These are phyloP conservation scores for Phoma sp. DNA, from an alignment of 2,329 filamentous ascomycete species.

Conservation along the genomic window DNA sequence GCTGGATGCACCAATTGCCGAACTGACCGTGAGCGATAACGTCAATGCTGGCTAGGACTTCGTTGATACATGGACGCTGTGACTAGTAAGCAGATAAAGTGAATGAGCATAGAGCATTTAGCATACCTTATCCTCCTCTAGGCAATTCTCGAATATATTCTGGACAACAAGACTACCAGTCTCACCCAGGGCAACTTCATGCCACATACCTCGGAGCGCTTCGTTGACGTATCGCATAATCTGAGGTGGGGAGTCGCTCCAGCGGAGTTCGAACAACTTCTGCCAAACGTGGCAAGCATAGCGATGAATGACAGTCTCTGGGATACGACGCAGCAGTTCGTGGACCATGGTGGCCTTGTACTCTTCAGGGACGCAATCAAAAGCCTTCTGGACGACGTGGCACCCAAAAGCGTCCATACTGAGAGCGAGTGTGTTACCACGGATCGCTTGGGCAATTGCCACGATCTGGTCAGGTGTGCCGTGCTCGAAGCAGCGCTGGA, in stretches of 20 bases:
- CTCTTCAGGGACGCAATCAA: conserved; percentile 95
- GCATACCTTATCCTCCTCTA: conserved; percentile 94
- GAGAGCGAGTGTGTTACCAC: conserved; percentile 89
- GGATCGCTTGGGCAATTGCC: conserved; percentile 91
- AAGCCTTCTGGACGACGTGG: conserved; percentile 97
- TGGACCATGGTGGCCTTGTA: conserved; percentile 99
- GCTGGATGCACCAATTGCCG: conserved; percentile 99
- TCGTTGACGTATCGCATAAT: conserved; percentile 99
- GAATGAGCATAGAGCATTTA: not conserved
- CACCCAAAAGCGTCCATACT: conserved; percentile 99
- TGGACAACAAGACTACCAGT: conserved; percentile 98
- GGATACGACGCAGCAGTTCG: conserved; percentile 91
- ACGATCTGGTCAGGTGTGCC: conserved; percentile 91
- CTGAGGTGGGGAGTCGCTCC: conserved; percentile 91
- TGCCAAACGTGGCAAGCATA: conserved; percentile 99
- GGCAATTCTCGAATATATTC: conserved; percentile 99
- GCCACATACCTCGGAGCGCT: conserved; percentile 94
- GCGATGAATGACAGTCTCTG: conserved; percentile 96
- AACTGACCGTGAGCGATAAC: conserved; percentile 97
- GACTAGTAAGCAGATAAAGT: conserved; percentile 5
- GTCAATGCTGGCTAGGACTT: conserved; percentile 93
- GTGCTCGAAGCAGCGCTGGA: conserved; percentile 98
- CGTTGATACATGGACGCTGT: conserved; percentile 93
- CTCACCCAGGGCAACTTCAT: conserved; percentile 95
- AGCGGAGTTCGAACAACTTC: conserved; percentile 97